phyloP scores from a whole-genome alignment of 495 filamentous ascomycete species.

The Achaetomiella virescens region DNA sequence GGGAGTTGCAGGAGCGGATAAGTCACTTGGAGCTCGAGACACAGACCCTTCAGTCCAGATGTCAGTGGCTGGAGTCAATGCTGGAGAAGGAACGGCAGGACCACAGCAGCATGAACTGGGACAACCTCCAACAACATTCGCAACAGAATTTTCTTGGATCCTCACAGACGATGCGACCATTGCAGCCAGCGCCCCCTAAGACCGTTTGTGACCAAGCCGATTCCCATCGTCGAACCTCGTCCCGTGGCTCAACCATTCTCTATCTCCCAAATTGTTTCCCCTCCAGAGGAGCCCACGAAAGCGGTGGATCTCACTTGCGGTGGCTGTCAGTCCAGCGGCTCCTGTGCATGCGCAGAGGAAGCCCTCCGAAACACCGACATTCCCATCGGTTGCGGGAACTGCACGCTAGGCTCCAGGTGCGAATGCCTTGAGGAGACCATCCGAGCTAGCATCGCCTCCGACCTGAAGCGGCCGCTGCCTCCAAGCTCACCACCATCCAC shows the following conservation, averaged over 20 bases:
- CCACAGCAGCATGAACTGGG: conserved; percentile 19
- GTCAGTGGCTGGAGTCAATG: conserved; percentile 36
- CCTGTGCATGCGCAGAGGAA: conserved; percentile 49
- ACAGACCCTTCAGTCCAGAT: conserved; percentile 36
- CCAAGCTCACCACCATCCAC: conserved; percentile 38
- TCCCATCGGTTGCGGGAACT: conserved; percentile 57
- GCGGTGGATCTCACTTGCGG: conserved; percentile 41
- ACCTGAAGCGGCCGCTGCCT: conserved; percentile 39
- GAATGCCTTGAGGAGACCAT: conserved; percentile 67
- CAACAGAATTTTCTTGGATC: conserved; percentile 2
- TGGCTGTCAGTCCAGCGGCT: conserved; percentile 40
- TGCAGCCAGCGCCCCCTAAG: conserved; percentile 17
- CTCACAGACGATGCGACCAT: conserved; percentile 19
- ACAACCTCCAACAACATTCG: conserved; percentile 17
- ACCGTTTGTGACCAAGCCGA: not conserved
- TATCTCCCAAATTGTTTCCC: conserved; percentile 45
- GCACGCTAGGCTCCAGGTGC: conserved; percentile 52
- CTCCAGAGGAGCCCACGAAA: conserved; percentile 30
- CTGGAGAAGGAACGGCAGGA: conserved; percentile 38
- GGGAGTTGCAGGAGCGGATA: conserved; percentile 40
- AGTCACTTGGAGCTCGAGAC: conserved; percentile 42
- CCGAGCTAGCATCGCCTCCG: conserved; percentile 13
- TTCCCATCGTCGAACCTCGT: conserved; percentile 23
- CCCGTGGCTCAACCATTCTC: conserved; percentile 33
- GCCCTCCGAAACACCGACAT: conserved; percentile 34